Evolutionary conservation across 2,329 filamentous ascomycete genomes (phyloP).

Genomic region (Xylariaceae sp.): DNA sequence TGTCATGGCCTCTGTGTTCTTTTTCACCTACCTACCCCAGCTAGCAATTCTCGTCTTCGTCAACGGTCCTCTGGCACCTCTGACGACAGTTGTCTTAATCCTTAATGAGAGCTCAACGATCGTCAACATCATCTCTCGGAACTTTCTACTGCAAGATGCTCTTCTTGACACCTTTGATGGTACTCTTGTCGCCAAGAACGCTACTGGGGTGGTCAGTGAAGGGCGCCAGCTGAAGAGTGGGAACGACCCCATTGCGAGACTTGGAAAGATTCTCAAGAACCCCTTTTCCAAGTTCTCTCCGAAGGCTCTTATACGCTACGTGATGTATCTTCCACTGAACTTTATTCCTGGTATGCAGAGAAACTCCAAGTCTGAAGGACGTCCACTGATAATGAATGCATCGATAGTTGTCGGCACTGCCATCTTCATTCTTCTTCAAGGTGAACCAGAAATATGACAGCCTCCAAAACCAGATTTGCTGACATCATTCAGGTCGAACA

Average conservation of each 20-base stretch:
- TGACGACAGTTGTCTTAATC: slow-evolving; percentile 67
- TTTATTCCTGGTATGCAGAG: slow-evolving; percentile 64
- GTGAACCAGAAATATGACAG: slow-evolving; percentile 25
- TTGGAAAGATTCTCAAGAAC: slow-evolving; percentile 54
- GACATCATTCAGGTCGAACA: slow-evolving; percentile 35
- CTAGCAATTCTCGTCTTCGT: slow-evolving; percentile 77
- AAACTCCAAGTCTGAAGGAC: not conserved
- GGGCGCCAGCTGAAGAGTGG: slow-evolving; percentile 68
- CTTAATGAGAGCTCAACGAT: slow-evolving; percentile 58
- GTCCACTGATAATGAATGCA: not conserved
- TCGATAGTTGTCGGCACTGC: slow-evolving; percentile 68
- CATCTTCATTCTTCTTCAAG: slow-evolving; percentile 75
- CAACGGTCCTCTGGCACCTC: slow-evolving; percentile 75
- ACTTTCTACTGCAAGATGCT: slow-evolving; percentile 75
- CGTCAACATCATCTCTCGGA: slow-evolving; percentile 55
- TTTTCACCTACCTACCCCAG: slow-evolving; percentile 82
- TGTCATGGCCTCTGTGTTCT: slow-evolving; percentile 78
- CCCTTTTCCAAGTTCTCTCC: slow-evolving; percentile 54
- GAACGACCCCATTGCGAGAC: slow-evolving; percentile 50
- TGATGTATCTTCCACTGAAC: slow-evolving; percentile 87
- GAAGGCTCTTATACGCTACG: slow-evolving; percentile 66
- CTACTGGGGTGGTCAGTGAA: slow-evolving; percentile 61
- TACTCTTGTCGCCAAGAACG: slow-evolving; percentile 49
- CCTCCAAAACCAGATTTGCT: slow-evolving; percentile 3
- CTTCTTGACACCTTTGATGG: slow-evolving; percentile 88